These are phyloP conservation scores for Sugiyamaella novakii DNA, from an alignment of 1,139 yeast genomes.

Conservation along the genomic window DNA sequence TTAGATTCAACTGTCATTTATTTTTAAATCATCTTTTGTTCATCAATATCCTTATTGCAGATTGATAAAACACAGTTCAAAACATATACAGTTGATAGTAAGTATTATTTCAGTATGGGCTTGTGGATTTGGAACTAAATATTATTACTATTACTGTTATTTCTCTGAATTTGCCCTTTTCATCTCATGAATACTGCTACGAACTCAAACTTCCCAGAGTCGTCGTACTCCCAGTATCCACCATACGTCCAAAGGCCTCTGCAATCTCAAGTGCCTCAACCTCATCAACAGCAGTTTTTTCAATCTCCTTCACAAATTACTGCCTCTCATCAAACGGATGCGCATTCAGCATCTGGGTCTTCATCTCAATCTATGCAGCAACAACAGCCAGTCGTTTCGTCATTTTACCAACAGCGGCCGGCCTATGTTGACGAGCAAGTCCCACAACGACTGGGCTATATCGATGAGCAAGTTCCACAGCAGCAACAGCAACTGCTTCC, in stretches of 20 bases:
- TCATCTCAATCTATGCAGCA: slow-evolving; percentile 17
- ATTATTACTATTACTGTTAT: not conserved
- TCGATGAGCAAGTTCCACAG: slow-evolving; percentile 9
- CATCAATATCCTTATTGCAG: too few relatives aligned
- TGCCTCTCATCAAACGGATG: slow-evolving; percentile 5
- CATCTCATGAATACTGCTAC: slow-evolving; percentile 20
- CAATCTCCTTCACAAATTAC: slow-evolving; percentile 19
- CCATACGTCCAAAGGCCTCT: slow-evolving; percentile 13
- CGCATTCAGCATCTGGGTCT: slow-evolving; percentile 12
- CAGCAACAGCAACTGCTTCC: slow-evolving; percentile 2
- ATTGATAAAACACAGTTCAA: too few relatives aligned
- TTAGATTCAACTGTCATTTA: not conserved
- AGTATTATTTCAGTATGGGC: slow-evolving; percentile 14
- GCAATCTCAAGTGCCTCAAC: slow-evolving; percentile 7
- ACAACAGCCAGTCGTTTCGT: slow-evolving; percentile 19
- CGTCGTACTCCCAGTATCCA: slow-evolving; percentile 23
- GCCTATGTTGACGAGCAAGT: slow-evolving; percentile 8
- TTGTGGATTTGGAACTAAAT: slow-evolving; percentile 1
- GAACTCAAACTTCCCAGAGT: slow-evolving; percentile 19
- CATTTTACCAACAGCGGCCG: slow-evolving; percentile 21
- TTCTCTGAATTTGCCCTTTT: not conserved
- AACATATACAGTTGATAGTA: too few relatives aligned
- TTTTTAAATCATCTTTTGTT: too few relatives aligned
- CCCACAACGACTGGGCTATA: slow-evolving; percentile 2
- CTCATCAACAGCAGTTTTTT: slow-evolving; percentile 15